A percentile compares a stretch with the other conserved stretches of the same genome.
Conservation (phyloP, 2,329 filamentous ascomycete genomes). For the Aspergillus chevalieri region DNA sequence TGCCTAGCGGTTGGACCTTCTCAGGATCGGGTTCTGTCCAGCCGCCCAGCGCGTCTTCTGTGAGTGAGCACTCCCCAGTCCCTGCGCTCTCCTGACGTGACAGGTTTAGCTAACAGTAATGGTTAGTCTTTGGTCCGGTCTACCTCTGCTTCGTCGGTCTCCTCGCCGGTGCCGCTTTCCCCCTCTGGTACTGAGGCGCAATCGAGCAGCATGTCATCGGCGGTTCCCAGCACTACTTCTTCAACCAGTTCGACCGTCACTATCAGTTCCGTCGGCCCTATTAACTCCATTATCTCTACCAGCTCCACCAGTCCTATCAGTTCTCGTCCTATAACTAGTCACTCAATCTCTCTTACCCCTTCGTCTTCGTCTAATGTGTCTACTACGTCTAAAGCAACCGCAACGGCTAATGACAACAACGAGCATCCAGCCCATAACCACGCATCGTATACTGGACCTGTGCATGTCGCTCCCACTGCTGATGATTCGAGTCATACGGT, state of each 20-base stretch:
- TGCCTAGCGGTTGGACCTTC: slow-evolving; percentile 78
- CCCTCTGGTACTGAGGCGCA: slow-evolving; percentile 40
- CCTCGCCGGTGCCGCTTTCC: slow-evolving; percentile 41
- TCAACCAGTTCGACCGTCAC: not conserved
- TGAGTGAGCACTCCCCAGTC: slow-evolving; percentile 51
- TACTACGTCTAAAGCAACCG: not conserved
- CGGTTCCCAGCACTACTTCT: slow-evolving; percentile 1
- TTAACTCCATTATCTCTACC: not conserved
- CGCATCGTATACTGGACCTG: slow-evolving; percentile 2
- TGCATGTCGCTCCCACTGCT: slow-evolving; percentile 13
- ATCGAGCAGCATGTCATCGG: slow-evolving; percentile 4
- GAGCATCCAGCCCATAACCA: slow-evolving; percentile 1
- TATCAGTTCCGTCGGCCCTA: slow-evolving; percentile 1
- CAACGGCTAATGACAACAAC: slow-evolving; percentile 6
- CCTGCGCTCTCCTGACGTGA: not conserved
- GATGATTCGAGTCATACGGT: slow-evolving; percentile 12
- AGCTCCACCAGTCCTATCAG: not conserved
- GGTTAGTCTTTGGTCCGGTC: slow-evolving; percentile 48
- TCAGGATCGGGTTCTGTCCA: slow-evolving; percentile 72
- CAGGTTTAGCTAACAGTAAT: slow-evolving; percentile 5
- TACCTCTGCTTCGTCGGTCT: slow-evolving; percentile 47
- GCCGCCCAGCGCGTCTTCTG: slow-evolving; percentile 61
- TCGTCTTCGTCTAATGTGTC: not conserved
- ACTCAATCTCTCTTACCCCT: not conserved
- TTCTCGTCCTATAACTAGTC: not conserved